Base-by-base conservation (phyloP, 306 rosid species). In the Chamaecrista fasciculata region DNA sequence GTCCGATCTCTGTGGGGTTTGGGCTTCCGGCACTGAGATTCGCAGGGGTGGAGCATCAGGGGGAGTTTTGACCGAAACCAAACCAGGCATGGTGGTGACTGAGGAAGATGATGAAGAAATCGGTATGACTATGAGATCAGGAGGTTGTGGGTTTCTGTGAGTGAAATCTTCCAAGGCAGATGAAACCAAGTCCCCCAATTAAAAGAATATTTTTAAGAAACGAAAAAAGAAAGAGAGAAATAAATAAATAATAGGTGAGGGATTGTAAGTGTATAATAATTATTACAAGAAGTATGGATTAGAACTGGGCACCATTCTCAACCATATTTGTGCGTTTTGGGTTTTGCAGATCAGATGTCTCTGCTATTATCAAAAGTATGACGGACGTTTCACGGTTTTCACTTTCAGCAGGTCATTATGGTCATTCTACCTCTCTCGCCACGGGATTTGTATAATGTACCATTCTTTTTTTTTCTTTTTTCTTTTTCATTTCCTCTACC, bases 41-140 rank as follows among this genome's bases (percentile, higher is more conserved):
- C 84, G 86, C 9, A 86, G 85, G 3, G 93, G 86, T 0, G 83
- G 70, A 0, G 89, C 79, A 2, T 83, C 96, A 11, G 95, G 86
- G 5, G 97, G 97, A 15, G 92, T 79, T 67, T 92, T 92, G 23
- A 94, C 82, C 16, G 95, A 85, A 11, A 85, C 96, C 3, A 95
- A 69, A 31, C 97, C 99, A 2, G 99, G 97, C 99, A 91, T 94
- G 69, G 62, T 74, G 73, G 29, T 16, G 29, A 49, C 2, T 6
- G 68, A 11, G 5, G 33, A 36, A 9, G 67, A 21, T 3, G 66
- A 49, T 5, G 60, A 40, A 42, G 21, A 59, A 31, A 31, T 12
- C 9, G 65, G 10, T 46, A 31, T 4, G 20, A 46, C n/a, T 43
- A 6, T 25, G 40, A 15, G 57, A 18, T 25, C 43, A 12, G 71